Evolutionary conservation across 305 asterid genomes (phyloP), one percentile per base, ranked within the genome.

Genomic region (Withania somnifera): DNA sequence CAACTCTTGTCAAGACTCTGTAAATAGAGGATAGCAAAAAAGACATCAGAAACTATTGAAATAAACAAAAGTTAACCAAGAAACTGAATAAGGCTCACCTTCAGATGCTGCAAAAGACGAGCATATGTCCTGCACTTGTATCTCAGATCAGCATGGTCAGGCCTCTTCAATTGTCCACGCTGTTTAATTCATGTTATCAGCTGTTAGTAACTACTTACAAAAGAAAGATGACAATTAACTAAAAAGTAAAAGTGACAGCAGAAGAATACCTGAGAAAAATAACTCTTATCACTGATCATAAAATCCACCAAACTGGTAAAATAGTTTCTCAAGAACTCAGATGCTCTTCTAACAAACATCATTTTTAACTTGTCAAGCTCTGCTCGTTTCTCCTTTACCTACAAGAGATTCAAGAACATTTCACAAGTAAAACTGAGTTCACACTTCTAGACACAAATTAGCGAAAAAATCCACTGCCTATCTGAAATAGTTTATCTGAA

Each of bases 111-210:
- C 91, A 97, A 84, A 85, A 97, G 98, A 83, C 99, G 98, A 84
- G 98, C 98, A 88, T 97, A 97, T 88, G 97, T 95, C 92, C 99
- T 90, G 90, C 99, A 95, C 89, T 97, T 97, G 86, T 93, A 94
- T 82, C 98, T 92, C 81, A 97, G 88, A 90, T 97, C 99, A 82
- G 99, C 98, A 85, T 97, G 99, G 86, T 97, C 99, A 36, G 98
- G 99, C 90, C 97, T 92, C 92, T 97, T 97, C 86, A 97, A 86
- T 85, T 95, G 98, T 77, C 99, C 99, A 71, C 99, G 97, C 99
- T 97, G 92, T 86, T 87, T 36, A 85, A 84, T 82, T 83, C 83
- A 88, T 71, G 82, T 56, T 30, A 86, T 83, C 83, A 84, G 84
- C 82, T 78, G 69, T 58, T 26, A 73, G 24, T 61, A 71, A 66